Percentiles rank a stretch among this genome's conserved stretches.
Evolutionary conservation across 2,329 filamentous ascomycete species (phyloP).

Genomic region (Aspergillus fructus): DNA sequence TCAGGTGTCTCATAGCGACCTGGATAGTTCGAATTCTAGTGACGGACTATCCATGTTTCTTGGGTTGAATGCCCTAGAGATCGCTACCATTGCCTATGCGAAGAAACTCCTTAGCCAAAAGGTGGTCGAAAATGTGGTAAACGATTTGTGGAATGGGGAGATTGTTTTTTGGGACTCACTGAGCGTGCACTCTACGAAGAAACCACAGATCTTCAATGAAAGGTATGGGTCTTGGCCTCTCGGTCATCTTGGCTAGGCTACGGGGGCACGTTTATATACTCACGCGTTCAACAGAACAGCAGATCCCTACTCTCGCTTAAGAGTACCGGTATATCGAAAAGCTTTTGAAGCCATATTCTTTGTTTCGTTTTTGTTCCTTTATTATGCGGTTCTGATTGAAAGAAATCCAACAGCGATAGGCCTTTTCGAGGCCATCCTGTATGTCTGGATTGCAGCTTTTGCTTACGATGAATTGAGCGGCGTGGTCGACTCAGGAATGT

Average conservation of each 20-base stretch:
- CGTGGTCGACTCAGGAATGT: constrained; percentile 78
- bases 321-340: constrained; percentile 83
- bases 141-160: constrained; percentile 81
- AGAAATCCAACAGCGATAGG: constrained; percentile 67
- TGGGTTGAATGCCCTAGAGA: constrained; percentile 81
- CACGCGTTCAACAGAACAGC: constrained; percentile 48
- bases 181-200: constrained; percentile 71
- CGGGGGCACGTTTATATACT: not conserved
- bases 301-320: constrained; percentile 72
- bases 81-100: constrained; percentile 75
- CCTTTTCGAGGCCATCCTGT: constrained; percentile 68
- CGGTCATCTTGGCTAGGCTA: not conserved
- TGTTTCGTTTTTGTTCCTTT: constrained; percentile 70
- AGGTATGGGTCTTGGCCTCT: constrained; percentile 28
- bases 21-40: constrained; percentile 55
- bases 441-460: constrained; percentile 84
- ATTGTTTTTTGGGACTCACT: constrained; percentile 84
- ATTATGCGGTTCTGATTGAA: constrained; percentile 82
- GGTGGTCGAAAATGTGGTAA: constrained; percentile 78
- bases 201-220: constrained; percentile 72
- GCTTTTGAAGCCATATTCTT: constrained; percentile 83
- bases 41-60: constrained; percentile 68
- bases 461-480: constrained; percentile 85
- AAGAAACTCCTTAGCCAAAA: constrained; percentile 82
- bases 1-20: constrained; percentile 28